Evolutionary conservation across 2,329 filamentous ascomycete species (phyloP), one percentile per base, ranked within the genome.

Genomic region (Diaporthe sp.): DNA sequence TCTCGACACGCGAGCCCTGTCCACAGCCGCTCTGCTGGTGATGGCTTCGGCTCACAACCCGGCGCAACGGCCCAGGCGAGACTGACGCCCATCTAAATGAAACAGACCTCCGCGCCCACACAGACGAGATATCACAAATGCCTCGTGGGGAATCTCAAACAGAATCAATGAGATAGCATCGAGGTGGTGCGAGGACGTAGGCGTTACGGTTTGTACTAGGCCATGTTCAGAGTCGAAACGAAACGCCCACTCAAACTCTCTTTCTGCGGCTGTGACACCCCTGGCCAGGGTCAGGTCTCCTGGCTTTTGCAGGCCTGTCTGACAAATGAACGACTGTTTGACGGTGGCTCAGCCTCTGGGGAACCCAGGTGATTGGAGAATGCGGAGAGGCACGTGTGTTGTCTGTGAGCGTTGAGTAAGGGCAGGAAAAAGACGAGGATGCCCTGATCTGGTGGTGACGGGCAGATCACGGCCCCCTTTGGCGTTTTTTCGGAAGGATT

Each of bases 231-330:
- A 68, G 63, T 68, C 63, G 63, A 68, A 68, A 68, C 63, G 63
- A 68, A 68, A 68, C 63, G 47, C 63, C n/a, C 63, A 27, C 47
- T 68, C 63, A 68, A 53, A 68, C 63, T 68, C 63, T 53, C 47
- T 39, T 68, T 47, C 47, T 30, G 9, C 47, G 63, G n/a, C 32
- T 32, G 32, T 53, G 63, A 53, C 63, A 39, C 63, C 63, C 63
- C 63, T 68, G n/a, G 63, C 47, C 15, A 35, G 63, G 63, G 39
- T 53, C 63, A 68, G 63, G 63, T 68, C 32, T 68, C 63, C 22
- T 39, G 22, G 15, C 32, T 19, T 35, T 51, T 50, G n/a, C 47
- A 39, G 44, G 30, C n/a, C 47, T 7, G 63, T 13, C 32, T 68
- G 63, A 39, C 63, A 68, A 68, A 53, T 53, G 63, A 39, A 39